Percentiles rank a stretch among this genome's conserved stretches.
Conservation (phyloP, 768 basidiomycete species). For the Lactarius sanguifluus region DNA sequence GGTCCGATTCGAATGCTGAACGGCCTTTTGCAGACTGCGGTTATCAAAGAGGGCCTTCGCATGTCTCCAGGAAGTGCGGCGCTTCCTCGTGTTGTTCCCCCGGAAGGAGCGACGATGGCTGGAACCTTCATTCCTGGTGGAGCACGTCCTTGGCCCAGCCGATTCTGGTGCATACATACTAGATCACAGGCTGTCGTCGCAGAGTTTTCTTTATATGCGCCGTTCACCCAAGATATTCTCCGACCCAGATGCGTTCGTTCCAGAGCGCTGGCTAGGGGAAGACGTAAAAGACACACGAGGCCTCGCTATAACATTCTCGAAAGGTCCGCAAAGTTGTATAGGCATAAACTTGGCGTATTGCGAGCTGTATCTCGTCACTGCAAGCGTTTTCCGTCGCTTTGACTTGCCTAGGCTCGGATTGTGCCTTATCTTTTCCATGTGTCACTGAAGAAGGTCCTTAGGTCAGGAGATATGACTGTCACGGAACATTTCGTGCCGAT, state of each 20-base stretch:
- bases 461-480: background rate
- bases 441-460: background rate
- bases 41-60: slow-evolving; percentile 6
- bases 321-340: background rate
- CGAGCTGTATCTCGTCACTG: slow-evolving; percentile 5
- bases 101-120: slow-evolving; percentile 23
- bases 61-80: background rate
- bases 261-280: slow-evolving; percentile 1
- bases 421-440: background rate
- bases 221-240: background rate
- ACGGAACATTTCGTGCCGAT: background rate
- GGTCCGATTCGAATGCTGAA: background rate
- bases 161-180: background rate
- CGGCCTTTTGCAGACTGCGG: background rate
- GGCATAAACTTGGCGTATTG: slow-evolving; percentile 8
- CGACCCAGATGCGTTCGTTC: background rate
- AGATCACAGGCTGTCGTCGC: background rate
- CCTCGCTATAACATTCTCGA: background rate
- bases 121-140: slow-evolving; percentile 7
- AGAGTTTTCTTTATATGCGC: background rate
- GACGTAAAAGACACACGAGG: background rate
- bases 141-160: too few relatives aligned
- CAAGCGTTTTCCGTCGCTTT: slow-evolving; percentile 1
- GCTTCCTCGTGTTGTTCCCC: slow-evolving; percentile 24
- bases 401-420: background rate